These are phyloP conservation scores for Coemansia sp. DNA, from an alignment of 192 early-diverging fungal genomes.

Conservation along the genomic window DNA sequence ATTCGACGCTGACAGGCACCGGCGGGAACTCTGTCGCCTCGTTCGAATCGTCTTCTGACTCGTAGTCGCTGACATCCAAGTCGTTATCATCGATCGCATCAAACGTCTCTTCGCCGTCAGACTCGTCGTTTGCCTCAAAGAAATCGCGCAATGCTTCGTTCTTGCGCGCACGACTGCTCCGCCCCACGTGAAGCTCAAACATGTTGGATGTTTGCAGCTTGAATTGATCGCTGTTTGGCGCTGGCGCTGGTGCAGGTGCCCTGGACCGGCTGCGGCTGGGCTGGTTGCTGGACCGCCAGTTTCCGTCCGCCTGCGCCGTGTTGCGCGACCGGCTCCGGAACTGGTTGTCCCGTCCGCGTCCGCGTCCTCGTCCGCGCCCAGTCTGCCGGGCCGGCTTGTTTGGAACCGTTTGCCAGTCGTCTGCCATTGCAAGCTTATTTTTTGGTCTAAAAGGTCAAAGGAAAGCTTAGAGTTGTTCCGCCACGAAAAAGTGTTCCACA, in stretches of 20 bases:
- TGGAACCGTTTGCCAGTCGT: slow-evolving; percentile 55
- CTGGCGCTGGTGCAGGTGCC: slow-evolving; percentile 15
- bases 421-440: slow-evolving; percentile 17
- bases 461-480: not conserved
- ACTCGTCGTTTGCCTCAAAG: slow-evolving; percentile 40
- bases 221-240: slow-evolving; percentile 18
- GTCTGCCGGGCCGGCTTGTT: slow-evolving; percentile 14
- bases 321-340: slow-evolving; percentile 16
- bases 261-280: slow-evolving; percentile 41
- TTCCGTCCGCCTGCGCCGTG: slow-evolving; percentile 1
- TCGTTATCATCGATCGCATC: slow-evolving; percentile 49
- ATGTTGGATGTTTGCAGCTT: slow-evolving; percentile 41
- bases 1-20: slow-evolving; percentile 60
- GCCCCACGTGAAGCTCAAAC: slow-evolving; percentile 42
- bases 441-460: not conserved
- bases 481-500: no score
- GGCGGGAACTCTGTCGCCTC: slow-evolving; percentile 48
- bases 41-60: slow-evolving; percentile 47
- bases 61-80: slow-evolving; percentile 43
- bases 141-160: slow-evolving; percentile 47
- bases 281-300: slow-evolving; percentile 17
- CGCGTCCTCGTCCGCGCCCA: slow-evolving; percentile 13
- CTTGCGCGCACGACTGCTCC: slow-evolving; percentile 41
- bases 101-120: slow-evolving; percentile 32
- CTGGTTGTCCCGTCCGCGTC: slow-evolving; percentile 4